Conservation (phyloP, 75 land plant species). For the Cupressus sempervirens region DNA sequence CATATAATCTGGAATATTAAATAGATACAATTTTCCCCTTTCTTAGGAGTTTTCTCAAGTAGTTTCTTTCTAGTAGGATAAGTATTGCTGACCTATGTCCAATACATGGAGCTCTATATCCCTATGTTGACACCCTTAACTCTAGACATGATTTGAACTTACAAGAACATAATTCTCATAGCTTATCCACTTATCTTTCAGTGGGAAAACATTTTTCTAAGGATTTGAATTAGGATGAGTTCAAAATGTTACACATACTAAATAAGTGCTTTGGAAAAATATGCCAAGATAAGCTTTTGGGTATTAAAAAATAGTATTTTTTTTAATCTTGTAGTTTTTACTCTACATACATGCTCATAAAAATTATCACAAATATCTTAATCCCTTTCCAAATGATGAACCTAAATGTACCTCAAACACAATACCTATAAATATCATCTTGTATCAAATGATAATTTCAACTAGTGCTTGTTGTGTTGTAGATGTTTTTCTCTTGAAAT, state of each 20-base stretch:
- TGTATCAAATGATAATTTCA: not conserved
- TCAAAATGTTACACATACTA: not conserved
- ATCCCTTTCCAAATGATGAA: no score
- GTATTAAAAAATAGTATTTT: no score
- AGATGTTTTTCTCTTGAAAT: no score
- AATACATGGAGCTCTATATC: slow-evolving; percentile 41
- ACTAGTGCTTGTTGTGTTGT: no score
- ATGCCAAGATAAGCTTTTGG: not conserved
- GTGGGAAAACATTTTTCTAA: slow-evolving; percentile 21
- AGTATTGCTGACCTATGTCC: slow-evolving; percentile 56
- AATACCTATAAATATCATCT: no score
- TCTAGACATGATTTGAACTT: slow-evolving; percentile 29
- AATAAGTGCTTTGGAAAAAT: not conserved
- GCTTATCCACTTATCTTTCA: slow-evolving; percentile 10
- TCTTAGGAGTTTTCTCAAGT: slow-evolving; percentile 69
- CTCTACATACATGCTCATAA: no score
- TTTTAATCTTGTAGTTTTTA: no score
- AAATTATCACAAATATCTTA: no score
- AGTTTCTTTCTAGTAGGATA: slow-evolving; percentile 78
- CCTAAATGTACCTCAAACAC: no score
- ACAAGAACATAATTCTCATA: slow-evolving; percentile 18
- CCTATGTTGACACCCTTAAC: slow-evolving; percentile 55
- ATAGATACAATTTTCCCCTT: slow-evolving; percentile 97
- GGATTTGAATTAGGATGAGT: not conserved
- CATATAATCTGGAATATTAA: slow-evolving; percentile 88